Conservation (phyloP, 2,329 filamentous ascomycete species). For the Pseudogymnoascus sp. region DNA sequence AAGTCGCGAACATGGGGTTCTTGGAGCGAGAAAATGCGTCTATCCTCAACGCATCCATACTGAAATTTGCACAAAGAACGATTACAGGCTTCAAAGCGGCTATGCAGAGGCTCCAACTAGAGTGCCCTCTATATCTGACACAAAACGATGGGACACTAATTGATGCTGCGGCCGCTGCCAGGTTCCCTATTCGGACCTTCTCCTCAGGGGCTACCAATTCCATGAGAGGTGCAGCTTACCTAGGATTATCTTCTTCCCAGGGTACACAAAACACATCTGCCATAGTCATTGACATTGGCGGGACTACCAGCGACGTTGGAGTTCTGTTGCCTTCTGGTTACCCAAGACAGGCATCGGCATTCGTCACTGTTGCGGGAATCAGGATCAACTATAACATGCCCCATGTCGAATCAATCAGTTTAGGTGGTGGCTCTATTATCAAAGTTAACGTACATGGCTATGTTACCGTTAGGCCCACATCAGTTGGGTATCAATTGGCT, state of each 20-base stretch:
- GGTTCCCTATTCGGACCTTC: slow-evolving; percentile 53
- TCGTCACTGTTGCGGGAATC: slow-evolving; percentile 47
- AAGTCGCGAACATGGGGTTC: slow-evolving; percentile 39
- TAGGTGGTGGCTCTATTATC: slow-evolving; percentile 47
- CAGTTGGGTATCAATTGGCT: slow-evolving; percentile 43
- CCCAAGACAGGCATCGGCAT: slow-evolving; percentile 49
- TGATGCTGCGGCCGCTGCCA: slow-evolving; percentile 43
- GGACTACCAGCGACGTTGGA: slow-evolving; percentile 51
- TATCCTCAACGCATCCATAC: slow-evolving; percentile 55
- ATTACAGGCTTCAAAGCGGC: slow-evolving; percentile 48
- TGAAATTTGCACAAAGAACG: slow-evolving; percentile 48
- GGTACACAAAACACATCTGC: slow-evolving; percentile 19
- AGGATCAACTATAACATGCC: slow-evolving; percentile 50
- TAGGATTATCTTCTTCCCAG: slow-evolving; percentile 28
- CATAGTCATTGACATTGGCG: slow-evolving; percentile 48
- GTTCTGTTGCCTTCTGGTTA: slow-evolving; percentile 49
- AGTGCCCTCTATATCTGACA: slow-evolving; percentile 41
- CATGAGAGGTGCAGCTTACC: slow-evolving; percentile 54
- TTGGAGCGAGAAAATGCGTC: slow-evolving; percentile 57
- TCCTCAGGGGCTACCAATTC: slow-evolving; percentile 57
- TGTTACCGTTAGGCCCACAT: slow-evolving; percentile 42
- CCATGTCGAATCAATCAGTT: slow-evolving; percentile 45
- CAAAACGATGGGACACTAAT: slow-evolving; percentile 57
- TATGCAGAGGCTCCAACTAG: slow-evolving; percentile 42
- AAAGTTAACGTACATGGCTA: slow-evolving; percentile 17